These are phyloP conservation scores for Fusarium sp. DNA, from an alignment of 2,329 filamentous ascomycete genomes.

Conservation along the genomic window DNA sequence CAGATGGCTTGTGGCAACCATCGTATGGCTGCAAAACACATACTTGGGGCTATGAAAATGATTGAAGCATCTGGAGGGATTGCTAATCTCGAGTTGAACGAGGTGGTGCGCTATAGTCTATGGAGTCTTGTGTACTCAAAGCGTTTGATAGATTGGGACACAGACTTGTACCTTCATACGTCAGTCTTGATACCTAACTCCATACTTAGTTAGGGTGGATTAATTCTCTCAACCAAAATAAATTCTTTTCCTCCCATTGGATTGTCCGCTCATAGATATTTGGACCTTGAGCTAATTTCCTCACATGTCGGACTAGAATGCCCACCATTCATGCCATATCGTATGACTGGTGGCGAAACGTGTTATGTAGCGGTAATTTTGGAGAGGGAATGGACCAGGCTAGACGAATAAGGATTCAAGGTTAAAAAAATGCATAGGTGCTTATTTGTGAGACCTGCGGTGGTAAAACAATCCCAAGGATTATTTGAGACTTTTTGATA, in stretches of 20 bases:
- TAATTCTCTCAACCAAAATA: background rate
- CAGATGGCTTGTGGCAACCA: constrained; percentile 18
- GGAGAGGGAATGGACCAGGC: constrained; percentile 2
- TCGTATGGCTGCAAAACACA: constrained; percentile 16
- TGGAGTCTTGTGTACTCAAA: constrained; percentile 17
- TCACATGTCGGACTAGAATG: background rate
- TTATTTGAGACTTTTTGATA: constrained; percentile 1
- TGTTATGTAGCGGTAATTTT: background rate
- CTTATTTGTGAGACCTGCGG: constrained; percentile 13
- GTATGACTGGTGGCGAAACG: background rate
- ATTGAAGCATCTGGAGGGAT: constrained; percentile 1
- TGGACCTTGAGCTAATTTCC: background rate
- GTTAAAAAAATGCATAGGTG: constrained; percentile 36
- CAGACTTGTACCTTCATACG: background rate
- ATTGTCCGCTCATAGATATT: background rate
- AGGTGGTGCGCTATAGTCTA: constrained; percentile 8
- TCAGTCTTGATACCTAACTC: constrained; percentile 5
- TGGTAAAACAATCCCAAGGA: constrained; percentile 20
- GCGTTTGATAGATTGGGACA: constrained; percentile 14
- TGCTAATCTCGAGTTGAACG: background rate
- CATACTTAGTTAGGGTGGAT: background rate
- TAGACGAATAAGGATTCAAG: constrained; percentile 23
- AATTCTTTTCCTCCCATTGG: background rate
- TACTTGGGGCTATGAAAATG: constrained; percentile 17
- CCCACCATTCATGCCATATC: background rate